A percentile compares a stretch with the other conserved stretches of the same genome.
These are phyloP conservation scores for Juglanconis sp. DNA, from an alignment of 2,329 filamentous ascomycete species.

Conservation along the genomic window DNA sequence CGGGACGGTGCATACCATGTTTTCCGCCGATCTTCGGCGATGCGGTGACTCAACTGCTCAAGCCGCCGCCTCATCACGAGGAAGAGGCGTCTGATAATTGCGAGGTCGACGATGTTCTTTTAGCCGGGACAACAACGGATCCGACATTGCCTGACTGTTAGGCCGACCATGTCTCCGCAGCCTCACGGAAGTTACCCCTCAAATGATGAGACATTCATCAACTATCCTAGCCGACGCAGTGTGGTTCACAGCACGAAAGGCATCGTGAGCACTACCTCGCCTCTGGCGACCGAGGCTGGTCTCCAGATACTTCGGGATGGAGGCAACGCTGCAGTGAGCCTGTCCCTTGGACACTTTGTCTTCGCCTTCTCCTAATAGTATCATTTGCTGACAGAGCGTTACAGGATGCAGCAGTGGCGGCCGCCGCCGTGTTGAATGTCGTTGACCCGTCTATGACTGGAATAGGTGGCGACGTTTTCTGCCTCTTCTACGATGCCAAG, in stretches of 20 bases:
- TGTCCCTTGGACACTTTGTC: neutral
- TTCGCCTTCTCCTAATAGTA: neutral
- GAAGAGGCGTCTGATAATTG: neutral
- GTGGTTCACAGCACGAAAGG: slow-evolving; percentile 89
- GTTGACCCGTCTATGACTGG: slow-evolving; percentile 87
- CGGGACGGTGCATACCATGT: neutral
- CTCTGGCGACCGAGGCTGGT: slow-evolving; percentile 81
- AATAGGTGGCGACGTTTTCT: slow-evolving; percentile 94
- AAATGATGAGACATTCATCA: slow-evolving; percentile 19
- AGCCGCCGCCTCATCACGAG: neutral
- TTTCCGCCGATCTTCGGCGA: neutral
- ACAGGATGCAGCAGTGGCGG: slow-evolving; percentile 87
- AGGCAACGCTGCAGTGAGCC: slow-evolving; percentile 82
- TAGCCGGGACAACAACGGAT: neutral
- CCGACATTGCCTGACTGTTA: neutral
- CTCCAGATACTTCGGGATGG: slow-evolving; percentile 75
- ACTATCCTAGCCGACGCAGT: slow-evolving; percentile 69
- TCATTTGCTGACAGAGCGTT: slow-evolving; percentile 8
- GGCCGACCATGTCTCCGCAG: neutral
- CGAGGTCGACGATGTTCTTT: too few species aligned
- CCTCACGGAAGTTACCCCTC: slow-evolving; percentile 13
- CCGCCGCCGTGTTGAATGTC: slow-evolving; percentile 82
- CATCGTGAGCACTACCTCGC: slow-evolving; percentile 85
- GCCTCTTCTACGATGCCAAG: slow-evolving; percentile 80
- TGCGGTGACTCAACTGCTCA: too few species aligned